A percentile compares a stretch with the other conserved stretches of the same genome.
Evolutionary conservation across 306 rosid genomes (phyloP).

Genomic region (Gleditsia sinensis): DNA sequence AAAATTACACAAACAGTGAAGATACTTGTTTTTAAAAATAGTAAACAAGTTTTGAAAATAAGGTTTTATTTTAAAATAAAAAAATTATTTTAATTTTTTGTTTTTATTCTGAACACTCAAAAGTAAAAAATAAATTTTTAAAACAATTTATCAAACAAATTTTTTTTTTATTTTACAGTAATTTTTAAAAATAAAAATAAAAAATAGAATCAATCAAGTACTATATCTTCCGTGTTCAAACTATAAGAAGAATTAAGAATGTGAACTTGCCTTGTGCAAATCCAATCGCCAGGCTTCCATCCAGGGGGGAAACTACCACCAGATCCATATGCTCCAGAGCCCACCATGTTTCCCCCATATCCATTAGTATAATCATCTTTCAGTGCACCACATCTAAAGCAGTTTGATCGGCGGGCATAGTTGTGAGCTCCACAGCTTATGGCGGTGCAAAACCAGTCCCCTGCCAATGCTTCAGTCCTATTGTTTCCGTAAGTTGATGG

Average conservation of each 20-base stretch:
- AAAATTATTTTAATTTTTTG: too few relatives aligned
- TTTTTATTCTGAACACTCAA: too few relatives aligned
- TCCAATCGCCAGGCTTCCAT: constrained; percentile 98
- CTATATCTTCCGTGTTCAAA: constrained; percentile 5
- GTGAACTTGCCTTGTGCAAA: constrained; percentile 71
- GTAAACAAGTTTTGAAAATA: too few relatives aligned
- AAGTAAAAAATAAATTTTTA: too few relatives aligned
- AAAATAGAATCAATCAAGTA: too few relatives aligned
- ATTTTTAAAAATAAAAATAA: too few relatives aligned
- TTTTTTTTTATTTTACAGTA: too few relatives aligned
- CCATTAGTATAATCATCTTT: constrained; percentile 57
- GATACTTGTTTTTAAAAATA: too few relatives aligned
- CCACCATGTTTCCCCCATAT: constrained; percentile 45
- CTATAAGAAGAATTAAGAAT: constrained; percentile 22
- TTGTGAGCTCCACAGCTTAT: constrained; percentile 87
- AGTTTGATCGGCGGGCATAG: constrained; percentile 85
- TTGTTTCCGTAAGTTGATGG: constrained; percentile 64
- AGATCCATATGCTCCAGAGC: constrained; percentile 57
- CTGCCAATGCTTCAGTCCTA: constrained; percentile 71
- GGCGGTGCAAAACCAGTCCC: constrained; percentile 86
- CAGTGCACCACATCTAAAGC: constrained; percentile 67
- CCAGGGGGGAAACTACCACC: constrained; percentile 76
- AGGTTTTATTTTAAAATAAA: too few relatives aligned
- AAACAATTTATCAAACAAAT: too few relatives aligned
- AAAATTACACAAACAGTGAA: not conserved